Base-by-base conservation (phyloP, 2,329 filamentous ascomycete genomes). In the Fusarium pseudograminearum region DNA sequence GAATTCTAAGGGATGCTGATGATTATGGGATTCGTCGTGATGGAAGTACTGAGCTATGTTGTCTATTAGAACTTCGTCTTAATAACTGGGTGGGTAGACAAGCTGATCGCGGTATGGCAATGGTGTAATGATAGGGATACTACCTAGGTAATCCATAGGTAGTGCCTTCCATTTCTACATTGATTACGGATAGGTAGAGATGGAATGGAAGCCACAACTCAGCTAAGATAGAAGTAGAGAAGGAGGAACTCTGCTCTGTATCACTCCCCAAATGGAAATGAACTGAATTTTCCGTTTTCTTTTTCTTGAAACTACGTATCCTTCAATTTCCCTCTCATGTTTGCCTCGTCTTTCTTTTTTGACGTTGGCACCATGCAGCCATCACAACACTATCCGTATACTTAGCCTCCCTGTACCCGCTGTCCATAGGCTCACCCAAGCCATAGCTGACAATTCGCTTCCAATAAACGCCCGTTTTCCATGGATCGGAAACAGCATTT, bases 361-460 rank as follows among this genome's bases (percentile, higher is more conserved):
- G 30, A 34, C 50, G 40, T 65, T 41, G 44, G 16, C n/a, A 22
- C 18, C 12, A 55, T 42, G 64, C 57, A 57, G 50, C 61, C 54
- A 56, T 38, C 30, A 55, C 50, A 38, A 52, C 41, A 52, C 51
- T 40, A 42, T 45, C 28, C n/a, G 52, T 51, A 38, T 40, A 48
- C 16, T 44, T 54, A 44, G 36, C 7, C 54, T 54, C 16, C 31
- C 28, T 38, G 15, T 40, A 12, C 55, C 30, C 26, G 33, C 40
- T n/a, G 54, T 47, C 53, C 15, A 50, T 56, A 57, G 42, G 57
- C 46, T 33, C 38, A 20, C 40, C 34, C 50, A 45, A 57, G 31
- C 55, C 42, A 38, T 61, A 48, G 61, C 54, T 65, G 54, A 54
- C 40, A 65, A 40, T 36, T 44, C 61, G 36, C 51, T 57, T 54